Conservation (phyloP, 1,139 yeast species). For the Blastobotrys petasosporus region DNA sequence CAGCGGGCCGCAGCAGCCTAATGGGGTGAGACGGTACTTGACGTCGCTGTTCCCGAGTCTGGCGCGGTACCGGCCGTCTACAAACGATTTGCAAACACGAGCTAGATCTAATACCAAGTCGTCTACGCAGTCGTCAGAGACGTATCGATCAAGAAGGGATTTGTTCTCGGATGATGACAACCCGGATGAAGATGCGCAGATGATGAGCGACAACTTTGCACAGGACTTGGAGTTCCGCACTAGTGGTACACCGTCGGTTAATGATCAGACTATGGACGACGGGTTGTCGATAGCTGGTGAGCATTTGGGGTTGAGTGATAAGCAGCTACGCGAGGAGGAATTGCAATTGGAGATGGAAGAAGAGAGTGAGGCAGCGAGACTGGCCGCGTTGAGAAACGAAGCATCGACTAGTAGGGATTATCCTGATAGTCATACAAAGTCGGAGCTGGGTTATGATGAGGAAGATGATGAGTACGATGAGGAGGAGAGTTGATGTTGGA, state of each 20-base stretch:
- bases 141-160: slow-evolving; percentile 26
- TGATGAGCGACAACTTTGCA: slow-evolving; percentile 22
- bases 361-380: no score
- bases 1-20: slow-evolving; percentile 26
- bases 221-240: neutral
- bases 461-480: neutral
- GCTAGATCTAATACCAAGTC: slow-evolving; percentile 25
- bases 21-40: slow-evolving; percentile 17
- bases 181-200: slow-evolving; percentile 27
- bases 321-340: no score
- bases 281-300: no score
- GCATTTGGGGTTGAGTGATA: no score
- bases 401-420: no score
- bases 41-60: slow-evolving; percentile 14
- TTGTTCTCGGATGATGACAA: slow-evolving; percentile 23
- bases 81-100: slow-evolving; percentile 20
- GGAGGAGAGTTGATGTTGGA: neutral
- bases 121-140: slow-evolving; percentile 23
- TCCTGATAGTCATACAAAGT: no score
- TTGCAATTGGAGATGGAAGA: no score
- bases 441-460: neutral
- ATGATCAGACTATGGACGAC: no score
- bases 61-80: slow-evolving; percentile 21
- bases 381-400: neutral
- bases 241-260: no score